Percentiles rank a stretch among this genome's conserved stretches.
Conservation (phyloP, 108 stramenopile species). For the Skeletonema tropicum region DNA sequence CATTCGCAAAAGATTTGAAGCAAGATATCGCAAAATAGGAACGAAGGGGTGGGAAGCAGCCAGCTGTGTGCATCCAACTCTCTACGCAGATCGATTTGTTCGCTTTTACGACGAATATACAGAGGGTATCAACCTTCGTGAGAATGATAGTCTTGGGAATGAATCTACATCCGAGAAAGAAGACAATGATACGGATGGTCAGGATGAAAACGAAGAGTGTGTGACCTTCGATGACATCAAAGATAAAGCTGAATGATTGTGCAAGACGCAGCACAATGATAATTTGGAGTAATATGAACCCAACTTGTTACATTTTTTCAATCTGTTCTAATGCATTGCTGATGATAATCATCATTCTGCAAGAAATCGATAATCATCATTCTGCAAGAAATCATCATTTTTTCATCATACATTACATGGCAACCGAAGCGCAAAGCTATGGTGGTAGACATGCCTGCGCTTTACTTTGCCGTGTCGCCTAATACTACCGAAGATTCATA, state of each 20-base stretch:
- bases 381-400: no score
- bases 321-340: no score
- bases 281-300: neutral
- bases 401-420: no score
- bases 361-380: no score
- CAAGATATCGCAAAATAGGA: conserved; percentile 65
- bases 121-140: neutral
- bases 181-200: neutral
- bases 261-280: neutral
- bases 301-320: neutral
- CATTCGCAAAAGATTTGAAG: conserved; percentile 84
- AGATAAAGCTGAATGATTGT: neutral
- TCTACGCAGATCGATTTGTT: conserved; percentile 84
- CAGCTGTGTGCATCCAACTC: conserved; percentile 82
- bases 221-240: neutral
- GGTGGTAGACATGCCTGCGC: no score
- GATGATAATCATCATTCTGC: no score
- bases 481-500: conserved; percentile 35
- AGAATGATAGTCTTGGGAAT: neutral
- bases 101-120: conserved; percentile 82
- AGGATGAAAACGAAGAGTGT: neutral
- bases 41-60: conserved; percentile 64
- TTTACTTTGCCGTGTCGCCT: conserved; percentile 2
- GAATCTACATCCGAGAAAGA: neutral
- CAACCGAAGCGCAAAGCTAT: no score